These are phyloP conservation scores for Suhomyces kilbournensis DNA, from an alignment of 805 yeast species.

Conservation along the genomic window DNA sequence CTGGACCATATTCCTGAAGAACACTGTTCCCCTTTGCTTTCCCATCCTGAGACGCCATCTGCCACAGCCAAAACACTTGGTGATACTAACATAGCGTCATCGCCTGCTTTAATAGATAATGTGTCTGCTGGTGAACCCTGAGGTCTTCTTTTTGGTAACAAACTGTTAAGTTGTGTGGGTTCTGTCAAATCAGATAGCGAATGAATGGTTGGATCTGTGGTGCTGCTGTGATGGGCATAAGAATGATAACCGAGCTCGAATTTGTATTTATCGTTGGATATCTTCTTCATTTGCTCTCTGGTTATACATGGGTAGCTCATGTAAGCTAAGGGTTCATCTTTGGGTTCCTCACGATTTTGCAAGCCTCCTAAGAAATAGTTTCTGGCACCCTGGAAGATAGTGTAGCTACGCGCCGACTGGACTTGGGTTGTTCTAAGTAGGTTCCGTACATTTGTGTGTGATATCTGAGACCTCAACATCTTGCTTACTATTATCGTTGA, in stretches of 20 bases:
- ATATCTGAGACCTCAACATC: not conserved
- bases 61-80: slow-evolving; percentile 53
- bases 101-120: slow-evolving; percentile 51
- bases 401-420: not conserved
- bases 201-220: slow-evolving; percentile 39
- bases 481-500: not conserved
- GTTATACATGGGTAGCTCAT: slow-evolving; percentile 42
- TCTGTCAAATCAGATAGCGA: slow-evolving; percentile 52
- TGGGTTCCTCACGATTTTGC: slow-evolving; percentile 9
- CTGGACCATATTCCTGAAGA: slow-evolving; percentile 54
- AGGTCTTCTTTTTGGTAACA: slow-evolving; percentile 49
- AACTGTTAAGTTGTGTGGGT: slow-evolving; percentile 42
- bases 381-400: slow-evolving; percentile 20
- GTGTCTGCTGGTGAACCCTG: slow-evolving; percentile 54
- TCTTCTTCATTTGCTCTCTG: slow-evolving; percentile 33
- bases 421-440: not conserved
- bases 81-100: slow-evolving; percentile 55
- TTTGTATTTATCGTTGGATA: slow-evolving; percentile 38
- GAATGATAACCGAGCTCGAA: slow-evolving; percentile 45
- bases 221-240: slow-evolving; percentile 46
- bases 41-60: slow-evolving; percentile 60
- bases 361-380: slow-evolving; percentile 19
- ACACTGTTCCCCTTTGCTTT: slow-evolving; percentile 37
- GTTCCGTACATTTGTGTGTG: not conserved
- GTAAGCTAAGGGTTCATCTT: slow-evolving; percentile 34